Evolutionary conservation across 202 grass and related monocot species (phyloP).

Genomic region (Setaria italica): DNA sequence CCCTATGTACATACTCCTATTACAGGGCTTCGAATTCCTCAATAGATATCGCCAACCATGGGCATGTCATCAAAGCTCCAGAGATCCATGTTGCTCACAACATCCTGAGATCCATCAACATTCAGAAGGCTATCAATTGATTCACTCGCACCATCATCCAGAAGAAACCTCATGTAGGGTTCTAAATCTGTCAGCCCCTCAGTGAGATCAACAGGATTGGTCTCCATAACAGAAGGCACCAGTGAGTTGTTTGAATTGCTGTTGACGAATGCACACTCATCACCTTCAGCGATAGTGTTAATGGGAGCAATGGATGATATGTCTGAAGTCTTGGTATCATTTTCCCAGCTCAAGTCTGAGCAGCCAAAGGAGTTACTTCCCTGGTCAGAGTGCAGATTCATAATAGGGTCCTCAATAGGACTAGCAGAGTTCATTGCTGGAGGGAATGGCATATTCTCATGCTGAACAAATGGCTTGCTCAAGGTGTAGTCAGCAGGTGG

Average conservation of each 20-base stretch:
- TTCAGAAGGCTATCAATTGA: constrained; percentile 65
- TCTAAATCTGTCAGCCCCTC: constrained; percentile 63
- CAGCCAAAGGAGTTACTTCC: constrained; percentile 80
- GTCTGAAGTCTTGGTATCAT: constrained; percentile 70
- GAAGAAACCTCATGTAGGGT: constrained; percentile 65
- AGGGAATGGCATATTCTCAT: constrained; percentile 37
- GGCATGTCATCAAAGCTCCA: constrained; percentile 88
- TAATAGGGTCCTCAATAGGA: constrained; percentile 35
- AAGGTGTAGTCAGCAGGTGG: constrained; percentile 46
- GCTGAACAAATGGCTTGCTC: constrained; percentile 52
- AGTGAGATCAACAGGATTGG: constrained; percentile 41
- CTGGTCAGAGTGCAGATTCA: constrained; percentile 76
- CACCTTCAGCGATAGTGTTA: constrained; percentile 47
- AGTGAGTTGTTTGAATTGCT: constrained; percentile 23
- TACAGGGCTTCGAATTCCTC: constrained; percentile 31
- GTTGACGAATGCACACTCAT: constrained; percentile 34
- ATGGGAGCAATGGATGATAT: constrained; percentile 69
- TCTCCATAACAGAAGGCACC: constrained; percentile 47
- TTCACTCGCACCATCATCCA: constrained; percentile 54
- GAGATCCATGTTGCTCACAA: constrained; percentile 56
- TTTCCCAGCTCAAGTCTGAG: constrained; percentile 67
- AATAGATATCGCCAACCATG: constrained; percentile 44
- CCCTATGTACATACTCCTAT: constrained; percentile 52
- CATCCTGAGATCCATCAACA: constrained; percentile 58
- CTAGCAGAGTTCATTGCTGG: constrained; percentile 44